phyloP scores from a whole-genome alignment of 495 filamentous ascomycete genomes.

The Pyronema omphalodes region DNA sequence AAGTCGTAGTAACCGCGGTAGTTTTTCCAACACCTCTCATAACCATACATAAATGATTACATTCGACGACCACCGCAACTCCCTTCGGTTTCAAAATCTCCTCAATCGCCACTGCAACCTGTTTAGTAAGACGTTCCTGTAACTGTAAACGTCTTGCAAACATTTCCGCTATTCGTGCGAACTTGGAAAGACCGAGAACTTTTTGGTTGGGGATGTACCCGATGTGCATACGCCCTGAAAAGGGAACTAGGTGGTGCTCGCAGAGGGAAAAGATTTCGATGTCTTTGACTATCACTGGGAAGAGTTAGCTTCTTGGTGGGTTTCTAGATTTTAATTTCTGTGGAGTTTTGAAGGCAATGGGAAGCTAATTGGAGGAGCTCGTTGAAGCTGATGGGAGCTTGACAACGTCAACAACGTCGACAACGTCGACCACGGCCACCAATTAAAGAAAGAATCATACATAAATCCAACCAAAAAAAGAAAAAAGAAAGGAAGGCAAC shows the following conservation, averaged over 20 bases:
- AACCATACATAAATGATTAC: conserved; percentile 95
- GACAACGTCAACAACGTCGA: too few relatives aligned
- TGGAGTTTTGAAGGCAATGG: too few relatives aligned
- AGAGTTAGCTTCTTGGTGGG: neutral
- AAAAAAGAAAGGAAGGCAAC: neutral
- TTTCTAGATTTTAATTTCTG: too few relatives aligned
- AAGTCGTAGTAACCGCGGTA: conserved; percentile 70
- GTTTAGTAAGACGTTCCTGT: conserved; percentile 86
- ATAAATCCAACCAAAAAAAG: too few relatives aligned
- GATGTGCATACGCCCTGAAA: conserved; percentile 97
- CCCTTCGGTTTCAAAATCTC: conserved; percentile 87
- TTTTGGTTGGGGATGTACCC: conserved; percentile 77
- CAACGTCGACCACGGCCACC: too few relatives aligned
- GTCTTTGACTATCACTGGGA: conserved; percentile 74
- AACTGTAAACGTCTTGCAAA: conserved; percentile 89
- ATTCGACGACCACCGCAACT: conserved; percentile 94
- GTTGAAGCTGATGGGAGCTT: too few relatives aligned
- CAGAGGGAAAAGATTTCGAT: conserved; percentile 92
- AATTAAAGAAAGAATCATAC: too few relatives aligned
- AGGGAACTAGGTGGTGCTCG: conserved; percentile 95
- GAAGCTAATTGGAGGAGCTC: too few relatives aligned
- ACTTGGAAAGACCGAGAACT: conserved; percentile 87
- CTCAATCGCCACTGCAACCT: conserved; percentile 83
- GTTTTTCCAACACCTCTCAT: conserved; percentile 78
- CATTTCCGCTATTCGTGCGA: conserved; percentile 93